phyloP scores from a whole-genome alignment of 1,284 basidiomycete species.

The Lentinus polychrous region DNA sequence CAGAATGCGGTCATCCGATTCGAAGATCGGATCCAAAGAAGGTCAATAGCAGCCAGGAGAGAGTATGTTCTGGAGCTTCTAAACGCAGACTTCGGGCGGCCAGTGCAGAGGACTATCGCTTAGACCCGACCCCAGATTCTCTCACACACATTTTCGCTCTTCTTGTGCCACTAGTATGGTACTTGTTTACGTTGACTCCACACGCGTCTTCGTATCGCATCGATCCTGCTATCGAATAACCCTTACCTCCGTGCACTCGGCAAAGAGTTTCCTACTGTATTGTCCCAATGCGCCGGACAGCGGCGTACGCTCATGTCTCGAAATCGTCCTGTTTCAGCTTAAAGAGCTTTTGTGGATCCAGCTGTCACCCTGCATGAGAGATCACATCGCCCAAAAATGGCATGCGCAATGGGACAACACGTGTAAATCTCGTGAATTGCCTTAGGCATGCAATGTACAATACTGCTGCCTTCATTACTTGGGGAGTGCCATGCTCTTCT shows the following conservation, averaged over 20 bases:
- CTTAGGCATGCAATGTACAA: background rate
- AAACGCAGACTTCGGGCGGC: slow-evolving; percentile 2
- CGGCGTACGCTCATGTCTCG: background rate
- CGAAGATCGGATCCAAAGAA: slow-evolving; percentile 5
- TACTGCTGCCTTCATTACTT: background rate
- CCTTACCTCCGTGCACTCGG: slow-evolving; percentile 4
- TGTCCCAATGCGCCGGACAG: background rate
- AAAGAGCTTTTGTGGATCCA: background rate
- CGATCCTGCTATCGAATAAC: slow-evolving; percentile 1
- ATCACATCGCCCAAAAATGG: background rate
- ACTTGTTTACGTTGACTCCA: slow-evolving; percentile 6
- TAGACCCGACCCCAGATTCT: slow-evolving; percentile 6
- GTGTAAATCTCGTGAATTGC: slow-evolving; percentile 5
- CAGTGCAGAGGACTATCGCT: background rate
- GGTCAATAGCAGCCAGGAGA: slow-evolving; percentile 7
- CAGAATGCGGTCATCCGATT: slow-evolving; percentile 4
- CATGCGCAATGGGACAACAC: background rate
- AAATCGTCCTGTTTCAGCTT: background rate
- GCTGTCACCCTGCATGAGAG: background rate
- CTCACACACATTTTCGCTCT: slow-evolving; percentile 4
- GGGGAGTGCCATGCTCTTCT: background rate
- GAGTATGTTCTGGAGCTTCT: slow-evolving; percentile 4
- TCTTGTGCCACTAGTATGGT: slow-evolving; percentile 2
- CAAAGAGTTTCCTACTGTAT: background rate
- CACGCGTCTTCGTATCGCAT: slow-evolving; percentile 4